These are phyloP conservation scores for Rhodotorula paludigena DNA, from an alignment of 768 basidiomycete genomes.

Conservation along the genomic window DNA sequence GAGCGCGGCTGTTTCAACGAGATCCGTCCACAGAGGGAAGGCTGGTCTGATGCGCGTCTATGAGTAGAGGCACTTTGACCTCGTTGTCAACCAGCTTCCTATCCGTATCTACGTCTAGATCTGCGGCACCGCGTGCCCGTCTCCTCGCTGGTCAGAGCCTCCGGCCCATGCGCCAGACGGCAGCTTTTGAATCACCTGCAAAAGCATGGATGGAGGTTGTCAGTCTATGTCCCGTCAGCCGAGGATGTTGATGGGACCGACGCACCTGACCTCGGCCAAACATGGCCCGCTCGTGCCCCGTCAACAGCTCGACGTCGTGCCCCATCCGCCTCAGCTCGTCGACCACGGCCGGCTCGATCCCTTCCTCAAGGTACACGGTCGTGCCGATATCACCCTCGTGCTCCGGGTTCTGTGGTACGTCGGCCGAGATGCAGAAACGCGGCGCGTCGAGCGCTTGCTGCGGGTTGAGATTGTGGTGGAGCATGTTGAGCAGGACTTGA, in stretches of 20 bases:
- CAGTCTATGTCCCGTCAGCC: too few relatives aligned
- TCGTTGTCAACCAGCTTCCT: too few relatives aligned
- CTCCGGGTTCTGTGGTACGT: constrained; percentile 55
- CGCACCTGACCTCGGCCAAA: constrained; percentile 65
- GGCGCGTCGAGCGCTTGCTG: constrained; percentile 92
- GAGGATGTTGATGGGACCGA: neutral
- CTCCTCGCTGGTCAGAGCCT: constrained; percentile 64
- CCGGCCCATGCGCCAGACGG: constrained; percentile 84
- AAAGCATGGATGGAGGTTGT: neutral
- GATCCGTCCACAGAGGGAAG: too few relatives aligned
- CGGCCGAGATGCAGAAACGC: constrained; percentile 90
- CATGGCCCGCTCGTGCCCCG: constrained; percentile 55
- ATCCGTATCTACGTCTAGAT: constrained; percentile 21
- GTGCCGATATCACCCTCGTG: constrained; percentile 67
- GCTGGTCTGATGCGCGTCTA: too few relatives aligned
- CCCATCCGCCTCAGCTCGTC: constrained; percentile 75
- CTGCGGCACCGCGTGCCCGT: constrained; percentile 36
- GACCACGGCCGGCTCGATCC: constrained; percentile 58
- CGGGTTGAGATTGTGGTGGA: constrained; percentile 71
- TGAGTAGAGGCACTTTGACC: too few relatives aligned
- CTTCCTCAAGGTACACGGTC: constrained; percentile 84
- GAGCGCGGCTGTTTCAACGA: too few relatives aligned
- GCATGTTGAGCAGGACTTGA: constrained; percentile 61
- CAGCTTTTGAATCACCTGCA: constrained; percentile 74
- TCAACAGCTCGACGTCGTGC: constrained; percentile 66